Percentiles rank a stretch among this genome's conserved stretches.
Evolutionary conservation across 1,139 yeast species (phyloP).

Genomic region (Taphrina communis): DNA sequence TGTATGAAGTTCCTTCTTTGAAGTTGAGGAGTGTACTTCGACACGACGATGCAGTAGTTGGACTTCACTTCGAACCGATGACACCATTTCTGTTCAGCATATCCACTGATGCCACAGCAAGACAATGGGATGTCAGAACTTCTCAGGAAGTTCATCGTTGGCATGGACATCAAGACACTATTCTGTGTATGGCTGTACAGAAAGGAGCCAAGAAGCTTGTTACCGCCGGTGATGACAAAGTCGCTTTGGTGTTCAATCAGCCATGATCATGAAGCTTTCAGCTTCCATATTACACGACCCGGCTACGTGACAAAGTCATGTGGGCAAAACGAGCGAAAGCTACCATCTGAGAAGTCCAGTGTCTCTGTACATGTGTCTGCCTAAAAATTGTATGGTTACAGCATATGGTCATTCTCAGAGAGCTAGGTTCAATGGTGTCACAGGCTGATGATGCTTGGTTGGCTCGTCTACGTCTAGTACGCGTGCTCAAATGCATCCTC

Average conservation of each 20-base stretch:
- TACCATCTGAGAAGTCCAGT: too few relatives aligned
- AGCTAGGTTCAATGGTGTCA: too few relatives aligned
- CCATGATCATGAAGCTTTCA: background rate
- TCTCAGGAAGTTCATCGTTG: constrained; percentile 78
- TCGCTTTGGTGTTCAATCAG: constrained; percentile 62
- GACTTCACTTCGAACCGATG: constrained; percentile 66
- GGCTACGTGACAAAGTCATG: too few relatives aligned
- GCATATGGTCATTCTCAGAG: too few relatives aligned
- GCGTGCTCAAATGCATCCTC: background rate
- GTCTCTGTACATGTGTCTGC: too few relatives aligned
- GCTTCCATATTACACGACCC: background rate
- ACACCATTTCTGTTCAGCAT: constrained; percentile 69
- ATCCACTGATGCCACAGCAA: constrained; percentile 82
- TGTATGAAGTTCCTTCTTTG: constrained; percentile 88
- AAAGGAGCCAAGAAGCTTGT: constrained; percentile 72
- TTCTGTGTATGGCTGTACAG: constrained; percentile 75
- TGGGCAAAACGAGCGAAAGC: too few relatives aligned
- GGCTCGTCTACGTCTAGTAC: too few relatives aligned
- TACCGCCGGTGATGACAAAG: constrained; percentile 99
- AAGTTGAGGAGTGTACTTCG: constrained; percentile 73
- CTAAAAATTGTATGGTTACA: too few relatives aligned
- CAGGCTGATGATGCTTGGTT: too few relatives aligned
- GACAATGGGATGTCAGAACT: constrained; percentile 87
- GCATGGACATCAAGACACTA: constrained; percentile 92
- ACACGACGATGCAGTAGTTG: constrained; percentile 82